phyloP scores from a whole-genome alignment of 2,329 filamentous ascomycete species.

The Arthrobotrys sphaeroides region DNA sequence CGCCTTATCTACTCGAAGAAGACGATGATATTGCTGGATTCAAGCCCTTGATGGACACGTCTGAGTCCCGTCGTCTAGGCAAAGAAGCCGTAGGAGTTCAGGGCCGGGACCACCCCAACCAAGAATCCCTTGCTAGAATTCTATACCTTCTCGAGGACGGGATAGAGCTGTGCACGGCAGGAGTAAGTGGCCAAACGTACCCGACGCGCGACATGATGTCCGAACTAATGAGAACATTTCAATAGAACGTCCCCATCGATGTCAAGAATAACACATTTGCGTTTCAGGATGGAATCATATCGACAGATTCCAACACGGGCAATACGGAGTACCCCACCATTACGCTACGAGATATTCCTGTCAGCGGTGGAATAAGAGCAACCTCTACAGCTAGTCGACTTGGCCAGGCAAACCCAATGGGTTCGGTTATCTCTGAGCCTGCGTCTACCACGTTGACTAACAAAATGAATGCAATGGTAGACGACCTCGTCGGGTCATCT shows the following conservation, averaged over 20 bases:
- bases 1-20: conserved; percentile 74
- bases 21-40: conserved; percentile 75
- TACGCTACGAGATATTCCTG: conserved; percentile 46
- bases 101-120: conserved; percentile 67
- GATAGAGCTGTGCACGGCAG: conserved; percentile 63
- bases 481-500: conserved; percentile 57
- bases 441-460: conserved; percentile 56
- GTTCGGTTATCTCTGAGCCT: conserved; percentile 54
- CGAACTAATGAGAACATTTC: neutral
- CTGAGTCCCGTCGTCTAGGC: conserved; percentile 55
- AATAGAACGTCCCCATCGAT: conserved; percentile 43
- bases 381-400: conserved; percentile 48
- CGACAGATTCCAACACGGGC: conserved; percentile 44
- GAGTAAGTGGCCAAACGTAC: neutral
- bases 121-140: conserved; percentile 74
- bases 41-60: conserved; percentile 67
- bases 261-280: conserved; percentile 48
- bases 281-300: conserved; percentile 49
- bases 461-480: conserved; percentile 58
- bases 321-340: conserved; percentile 47
- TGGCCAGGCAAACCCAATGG: conserved; percentile 46
- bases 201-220: neutral
- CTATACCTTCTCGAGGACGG: conserved; percentile 72
- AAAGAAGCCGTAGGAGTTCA: conserved; percentile 58
- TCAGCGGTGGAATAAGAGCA: conserved; percentile 32